Percentiles rank a stretch among this genome's conserved stretches.
phyloP scores from a whole-genome alignment of 768 basidiomycete species.

The Boletellus sp. region DNA sequence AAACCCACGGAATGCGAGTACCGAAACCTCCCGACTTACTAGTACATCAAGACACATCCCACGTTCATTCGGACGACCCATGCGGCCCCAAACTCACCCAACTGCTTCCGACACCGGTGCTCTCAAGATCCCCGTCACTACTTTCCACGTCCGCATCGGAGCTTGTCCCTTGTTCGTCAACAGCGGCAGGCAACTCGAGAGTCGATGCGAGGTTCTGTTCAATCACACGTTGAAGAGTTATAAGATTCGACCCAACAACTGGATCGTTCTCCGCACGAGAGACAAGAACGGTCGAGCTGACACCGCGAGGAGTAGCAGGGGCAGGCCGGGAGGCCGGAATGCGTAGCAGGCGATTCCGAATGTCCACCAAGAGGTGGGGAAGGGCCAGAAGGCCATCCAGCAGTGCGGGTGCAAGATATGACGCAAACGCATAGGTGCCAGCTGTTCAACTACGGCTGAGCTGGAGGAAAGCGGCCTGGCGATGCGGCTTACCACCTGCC shows the following conservation, averaged over 20 bases:
- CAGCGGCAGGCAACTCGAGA: constrained; percentile 11
- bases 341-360: constrained; percentile 60
- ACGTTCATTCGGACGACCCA: constrained; percentile 17
- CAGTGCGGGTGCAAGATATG: constrained; percentile 60
- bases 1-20: neutral
- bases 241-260: neutral
- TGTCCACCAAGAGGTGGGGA: constrained; percentile 59
- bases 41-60: neutral
- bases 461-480: neutral
- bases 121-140: constrained; percentile 51
- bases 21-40: neutral
- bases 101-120: constrained; percentile 51
- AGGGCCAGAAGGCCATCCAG: constrained; percentile 64
- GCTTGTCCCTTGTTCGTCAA: constrained; percentile 38
- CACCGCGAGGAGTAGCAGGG: constrained; percentile 26
- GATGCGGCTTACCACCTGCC: constrained; percentile 61
- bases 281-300: constrained; percentile 14
- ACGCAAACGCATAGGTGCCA: constrained; percentile 64
- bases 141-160: constrained; percentile 73
- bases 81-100: constrained; percentile 60
- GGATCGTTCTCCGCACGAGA: constrained; percentile 11
- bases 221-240: constrained; percentile 2
- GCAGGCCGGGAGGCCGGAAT: constrained; percentile 40
- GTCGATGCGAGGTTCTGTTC: constrained; percentile 2
- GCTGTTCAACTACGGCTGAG: constrained; percentile 41